phyloP scores from a whole-genome alignment of 179 eudicot species.

The Heliamphora pulchella region DNA sequence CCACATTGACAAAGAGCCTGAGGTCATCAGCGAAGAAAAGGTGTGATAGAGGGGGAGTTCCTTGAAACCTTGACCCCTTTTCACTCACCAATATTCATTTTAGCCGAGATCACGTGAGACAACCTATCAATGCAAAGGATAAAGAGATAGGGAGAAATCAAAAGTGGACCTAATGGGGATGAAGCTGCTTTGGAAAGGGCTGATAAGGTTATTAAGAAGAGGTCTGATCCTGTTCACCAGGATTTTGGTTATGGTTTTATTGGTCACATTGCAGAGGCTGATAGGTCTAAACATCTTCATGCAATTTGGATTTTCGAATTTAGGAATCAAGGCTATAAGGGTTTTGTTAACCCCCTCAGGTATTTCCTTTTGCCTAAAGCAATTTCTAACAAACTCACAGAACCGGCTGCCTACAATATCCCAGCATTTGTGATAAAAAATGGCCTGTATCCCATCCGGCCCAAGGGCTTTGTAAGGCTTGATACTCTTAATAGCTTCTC shows the following conservation, averaged over 20 bases:
- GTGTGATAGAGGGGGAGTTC: neutral
- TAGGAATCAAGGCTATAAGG: neutral
- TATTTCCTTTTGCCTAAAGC: neutral
- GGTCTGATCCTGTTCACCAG: neutral
- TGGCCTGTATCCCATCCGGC: neutral
- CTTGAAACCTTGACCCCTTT: neutral
- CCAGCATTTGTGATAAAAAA: neutral
- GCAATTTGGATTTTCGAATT: neutral
- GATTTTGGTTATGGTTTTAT: neutral
- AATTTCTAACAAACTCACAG: neutral
- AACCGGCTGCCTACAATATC: neutral
- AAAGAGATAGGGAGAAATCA: neutral
- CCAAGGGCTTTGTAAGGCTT: neutral
- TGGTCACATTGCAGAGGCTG: neutral
- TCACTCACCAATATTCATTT: neutral
- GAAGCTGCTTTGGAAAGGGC: neutral
- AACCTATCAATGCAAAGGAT: neutral
- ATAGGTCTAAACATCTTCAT: neutral
- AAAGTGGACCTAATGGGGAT: neutral
- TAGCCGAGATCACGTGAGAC: neutral
- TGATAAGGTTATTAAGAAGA: neutral
- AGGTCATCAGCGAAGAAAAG: constrained; percentile 9
- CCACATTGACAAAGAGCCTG: neutral
- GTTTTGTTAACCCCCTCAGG: neutral
- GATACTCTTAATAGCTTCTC: neutral